Evolutionary conservation across 805 yeast genomes (phyloP), one percentile per base, ranked within the genome.

Genomic region (Yamadazyma olivae): DNA sequence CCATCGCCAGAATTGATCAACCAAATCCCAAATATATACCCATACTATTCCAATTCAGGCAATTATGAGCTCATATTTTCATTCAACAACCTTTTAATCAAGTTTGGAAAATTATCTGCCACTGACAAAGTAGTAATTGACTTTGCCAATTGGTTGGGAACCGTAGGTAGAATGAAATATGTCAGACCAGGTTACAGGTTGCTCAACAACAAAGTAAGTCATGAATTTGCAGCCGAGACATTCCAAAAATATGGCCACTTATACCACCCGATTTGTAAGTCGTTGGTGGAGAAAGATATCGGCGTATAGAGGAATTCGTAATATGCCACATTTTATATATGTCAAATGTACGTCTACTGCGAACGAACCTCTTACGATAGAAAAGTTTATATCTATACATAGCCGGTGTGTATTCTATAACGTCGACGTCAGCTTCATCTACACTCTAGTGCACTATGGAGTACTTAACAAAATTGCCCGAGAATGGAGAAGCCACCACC

Each of bases 141-240:
- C 7, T 59, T 55, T 42, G 51, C 63, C 6, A 27, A 29, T 17
- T 61, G 65, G 65, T 44, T 61, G 37, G 65, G 63, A 6, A 49
- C 59, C 6, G 59, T 57, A 15, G 67, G 67, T 7, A 48, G 67
- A 43, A 61, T 61, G 67, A 61, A 61, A 45, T 60, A 46, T 36
- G 60, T 58, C 18, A 46, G 66, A 38, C 66, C 66, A 3, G 66
- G 66, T 7, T 61, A 54, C 40, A 41, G 36, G 23, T 36, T 54
- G 27, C 53, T 61, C 32, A 38, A 37, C 13, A 38, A 44, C 8
- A 38, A 41, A 9, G 45, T 60, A 16, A 46, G 52, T 34, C 53
- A 46, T 26, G 58, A 56, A 4, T 53, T 50, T 42, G 66, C 67
- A 3, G 45, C 57, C 15, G 39, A 37, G 7, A 53, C 53, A 6